phyloP scores from a whole-genome alignment of 2,329 filamentous ascomycete species.

The Huntiella decipiens region DNA sequence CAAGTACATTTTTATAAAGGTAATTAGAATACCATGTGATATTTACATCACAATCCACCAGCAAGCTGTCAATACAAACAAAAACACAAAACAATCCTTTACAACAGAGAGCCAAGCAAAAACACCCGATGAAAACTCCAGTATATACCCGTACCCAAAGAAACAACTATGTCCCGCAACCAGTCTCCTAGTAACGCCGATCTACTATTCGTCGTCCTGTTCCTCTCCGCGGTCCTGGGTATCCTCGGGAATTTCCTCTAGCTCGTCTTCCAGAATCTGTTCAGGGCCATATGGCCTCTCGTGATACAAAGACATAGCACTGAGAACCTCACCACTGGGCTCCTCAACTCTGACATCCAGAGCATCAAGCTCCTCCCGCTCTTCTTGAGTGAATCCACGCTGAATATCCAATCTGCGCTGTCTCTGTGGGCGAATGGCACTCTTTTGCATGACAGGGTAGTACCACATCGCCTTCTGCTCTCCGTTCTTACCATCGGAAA shows the following conservation, averaged over 20 bases:
- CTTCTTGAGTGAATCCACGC: slow-evolving; percentile 27
- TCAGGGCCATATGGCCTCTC: slow-evolving; percentile 30
- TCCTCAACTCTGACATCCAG: slow-evolving; percentile 36
- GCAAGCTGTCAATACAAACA: too few species aligned
- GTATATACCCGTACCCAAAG: too few species aligned
- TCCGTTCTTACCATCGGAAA: slow-evolving; percentile 33
- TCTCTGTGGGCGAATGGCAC: slow-evolving; percentile 41
- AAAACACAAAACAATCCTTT: background rate
- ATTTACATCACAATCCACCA: too few species aligned
- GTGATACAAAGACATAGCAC: slow-evolving; percentile 33
- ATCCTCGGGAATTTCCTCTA: slow-evolving; percentile 11
- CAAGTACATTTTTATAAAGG: too few species aligned
- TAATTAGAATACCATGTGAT: too few species aligned
- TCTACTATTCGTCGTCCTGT: slow-evolving; percentile 8
- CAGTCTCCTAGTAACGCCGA: background rate
- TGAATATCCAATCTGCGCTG: slow-evolving; percentile 42
- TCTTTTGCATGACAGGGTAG: slow-evolving; percentile 48
- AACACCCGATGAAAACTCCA: background rate
- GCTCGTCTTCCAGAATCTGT: slow-evolving; percentile 14
- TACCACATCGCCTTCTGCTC: slow-evolving; percentile 43
- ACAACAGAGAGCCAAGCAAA: background rate
- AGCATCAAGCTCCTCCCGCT: slow-evolving; percentile 32
- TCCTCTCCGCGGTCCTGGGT: slow-evolving; percentile 4
- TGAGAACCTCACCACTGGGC: slow-evolving; percentile 32
- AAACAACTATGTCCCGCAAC: too few species aligned